Conservation (phyloP, 805 yeast species). For the Candida silvatica region DNA sequence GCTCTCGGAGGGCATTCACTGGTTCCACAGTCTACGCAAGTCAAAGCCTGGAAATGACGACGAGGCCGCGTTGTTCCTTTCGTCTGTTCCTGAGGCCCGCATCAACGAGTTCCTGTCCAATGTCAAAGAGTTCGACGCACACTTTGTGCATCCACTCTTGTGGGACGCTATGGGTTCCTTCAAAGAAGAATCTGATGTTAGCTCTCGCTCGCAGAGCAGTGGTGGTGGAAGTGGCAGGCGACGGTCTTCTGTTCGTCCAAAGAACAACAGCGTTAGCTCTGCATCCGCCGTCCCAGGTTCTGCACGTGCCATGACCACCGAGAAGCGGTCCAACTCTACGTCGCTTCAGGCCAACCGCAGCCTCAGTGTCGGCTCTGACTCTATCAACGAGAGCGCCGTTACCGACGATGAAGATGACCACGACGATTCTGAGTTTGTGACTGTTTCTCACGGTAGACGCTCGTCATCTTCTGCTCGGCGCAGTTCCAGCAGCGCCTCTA, state of each 20-base stretch:
- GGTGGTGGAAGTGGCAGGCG: not conserved
- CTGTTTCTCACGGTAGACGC: slow-evolving; percentile 24
- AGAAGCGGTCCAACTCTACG: not conserved
- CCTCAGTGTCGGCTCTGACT: slow-evolving; percentile 1
- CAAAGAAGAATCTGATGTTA: slow-evolving; percentile 7
- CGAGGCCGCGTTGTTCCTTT: slow-evolving; percentile 10
- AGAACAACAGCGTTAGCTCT: too few relatives aligned
- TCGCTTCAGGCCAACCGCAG: not conserved
- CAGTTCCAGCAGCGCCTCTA: too few relatives aligned
- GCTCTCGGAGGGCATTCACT: slow-evolving; percentile 22
- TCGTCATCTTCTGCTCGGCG: slow-evolving; percentile 15
- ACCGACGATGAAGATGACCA: slow-evolving; percentile 18
- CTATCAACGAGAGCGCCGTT: slow-evolving; percentile 12
- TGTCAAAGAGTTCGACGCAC: slow-evolving; percentile 28
- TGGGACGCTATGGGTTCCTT: slow-evolving; percentile 21
- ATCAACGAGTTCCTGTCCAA: slow-evolving; percentile 28
- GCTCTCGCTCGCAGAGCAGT: not conserved
- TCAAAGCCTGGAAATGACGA: slow-evolving; percentile 12
- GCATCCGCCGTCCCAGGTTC: too few relatives aligned
- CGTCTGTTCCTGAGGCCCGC: slow-evolving; percentile 19
- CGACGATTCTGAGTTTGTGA: slow-evolving; percentile 24
- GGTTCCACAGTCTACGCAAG: slow-evolving; percentile 24
- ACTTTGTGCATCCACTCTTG: slow-evolving; percentile 28
- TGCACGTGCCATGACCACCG: not conserved
- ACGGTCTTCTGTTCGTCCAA: not conserved